Conservation (phyloP, 139 green algal genomes). For the Asterochloris sp. region DNA sequence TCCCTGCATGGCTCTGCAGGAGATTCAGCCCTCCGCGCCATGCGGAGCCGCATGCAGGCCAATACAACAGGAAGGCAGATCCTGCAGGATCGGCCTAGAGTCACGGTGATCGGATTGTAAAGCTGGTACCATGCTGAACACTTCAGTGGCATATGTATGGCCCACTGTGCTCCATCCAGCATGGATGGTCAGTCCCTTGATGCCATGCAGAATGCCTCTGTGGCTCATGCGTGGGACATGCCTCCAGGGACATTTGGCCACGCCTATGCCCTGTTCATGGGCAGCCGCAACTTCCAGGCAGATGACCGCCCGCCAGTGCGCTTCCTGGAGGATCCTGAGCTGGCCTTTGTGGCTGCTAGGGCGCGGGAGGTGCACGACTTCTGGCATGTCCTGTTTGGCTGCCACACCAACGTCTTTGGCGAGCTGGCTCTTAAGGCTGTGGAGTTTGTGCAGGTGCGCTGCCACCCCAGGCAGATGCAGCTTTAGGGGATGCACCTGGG, state of each 20-base stretch:
- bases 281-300: constrained; percentile 67
- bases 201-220: constrained; percentile 24
- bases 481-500: not conserved
- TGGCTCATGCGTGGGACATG: constrained; percentile 53
- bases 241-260: constrained; percentile 75
- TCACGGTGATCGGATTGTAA: constrained; percentile 51
- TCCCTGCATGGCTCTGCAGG: constrained; percentile 3
- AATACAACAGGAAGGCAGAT: constrained; percentile 57
- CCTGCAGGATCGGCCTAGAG: constrained; percentile 65
- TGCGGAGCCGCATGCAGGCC: constrained; percentile 70
- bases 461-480: not conserved
- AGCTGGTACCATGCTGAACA: not conserved
- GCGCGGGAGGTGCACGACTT: constrained; percentile 92
- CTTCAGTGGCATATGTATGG: not conserved
- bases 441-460: constrained; percentile 84
- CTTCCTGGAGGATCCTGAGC: constrained; percentile 91
- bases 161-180: not conserved
- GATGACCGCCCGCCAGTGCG: constrained; percentile 82
- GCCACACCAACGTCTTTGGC: constrained; percentile 88
- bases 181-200: not conserved
- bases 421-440: constrained; percentile 94
- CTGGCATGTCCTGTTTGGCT: constrained; percentile 95
- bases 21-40: constrained; percentile 38
- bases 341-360: constrained; percentile 83
- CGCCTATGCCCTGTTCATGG: constrained; percentile 92